Base-by-base conservation (phyloP, 148 eudicot species). In the Rhododendron mucronatum region DNA sequence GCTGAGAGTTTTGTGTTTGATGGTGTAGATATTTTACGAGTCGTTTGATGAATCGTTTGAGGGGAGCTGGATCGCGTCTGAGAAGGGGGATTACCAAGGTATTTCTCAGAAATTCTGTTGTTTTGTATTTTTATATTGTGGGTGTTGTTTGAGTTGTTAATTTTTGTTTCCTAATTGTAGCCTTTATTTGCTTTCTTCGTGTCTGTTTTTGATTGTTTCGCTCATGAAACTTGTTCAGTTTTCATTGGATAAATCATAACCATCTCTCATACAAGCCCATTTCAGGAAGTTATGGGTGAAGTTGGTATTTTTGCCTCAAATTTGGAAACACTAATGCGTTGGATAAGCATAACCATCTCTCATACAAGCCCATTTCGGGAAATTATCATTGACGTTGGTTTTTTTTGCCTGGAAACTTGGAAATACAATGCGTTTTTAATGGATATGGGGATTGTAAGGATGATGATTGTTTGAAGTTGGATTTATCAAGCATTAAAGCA, bases 1-100 rank as follows among this genome's bases (percentile, higher is more conserved):
- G n/a, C 82, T 50, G 35, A 87, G 16, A 84, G 84, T 39, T 73
- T 82, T 35, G 9, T 45, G 51, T 78, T 65, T 47, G 33, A 50
- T 84, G n/a, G 41, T 78, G 63, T 85, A 96, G 98, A 91, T 91
- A 83, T 92, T 96, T 73, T 91, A 90, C 83, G 98, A 95, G 88
- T 86, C 98, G 18, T 96, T 96, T 85, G 97, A 95, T 78, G 94
- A 95, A 55, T 30, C 93, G 37, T 96, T 96, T 81, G 95, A 92
- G 7, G 99, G 97, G 44, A 87, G 93, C 61, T 96, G 99, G 99
- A 93, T 89, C 80, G 94, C 89, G 7, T 95, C 99, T 23, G 89
- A 94, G 91, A 96, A 96, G 77, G 93, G 89, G 6, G 99, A 95
- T 0, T 96, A 96, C 78, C 47, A 84, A 89, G 99, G 99, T 96